These are phyloP conservation scores for Penicillium frequentans DNA, from an alignment of 2,329 filamentous ascomycete species.

Conservation along the genomic window DNA sequence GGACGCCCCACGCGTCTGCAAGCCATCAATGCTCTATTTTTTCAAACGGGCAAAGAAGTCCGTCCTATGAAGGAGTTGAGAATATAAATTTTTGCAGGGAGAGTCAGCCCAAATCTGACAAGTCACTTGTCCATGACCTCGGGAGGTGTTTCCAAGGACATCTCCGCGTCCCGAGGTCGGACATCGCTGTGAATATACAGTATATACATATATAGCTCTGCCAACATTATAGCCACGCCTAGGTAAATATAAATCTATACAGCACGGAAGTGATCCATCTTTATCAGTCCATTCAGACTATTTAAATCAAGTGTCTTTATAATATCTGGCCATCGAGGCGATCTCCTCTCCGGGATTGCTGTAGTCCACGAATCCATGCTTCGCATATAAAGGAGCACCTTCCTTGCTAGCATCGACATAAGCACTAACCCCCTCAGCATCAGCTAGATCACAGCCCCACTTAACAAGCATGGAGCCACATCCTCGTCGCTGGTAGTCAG, in stretches of 20 bases:
- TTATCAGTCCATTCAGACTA: neutral
- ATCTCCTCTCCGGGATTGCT: constrained; percentile 9
- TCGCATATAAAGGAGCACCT: constrained; percentile 39
- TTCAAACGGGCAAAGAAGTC: neutral
- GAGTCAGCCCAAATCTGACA: too few species aligned
- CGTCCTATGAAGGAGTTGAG: too few species aligned
- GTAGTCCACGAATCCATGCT: constrained; percentile 39
- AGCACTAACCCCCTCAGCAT: constrained; percentile 31
- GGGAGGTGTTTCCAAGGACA: too few species aligned
- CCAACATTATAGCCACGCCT: too few species aligned
- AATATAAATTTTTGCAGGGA: too few species aligned
- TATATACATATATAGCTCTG: too few species aligned
- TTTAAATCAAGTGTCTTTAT: neutral
- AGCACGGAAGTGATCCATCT: neutral
- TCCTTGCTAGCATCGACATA: constrained; percentile 40
- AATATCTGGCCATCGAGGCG: constrained; percentile 10
- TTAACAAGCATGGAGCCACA: constrained; percentile 39
- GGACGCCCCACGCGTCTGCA: neutral
- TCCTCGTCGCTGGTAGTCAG: constrained; percentile 41
- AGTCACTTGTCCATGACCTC: too few species aligned
- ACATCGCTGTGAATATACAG: too few species aligned
- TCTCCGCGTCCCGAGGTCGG: too few species aligned
- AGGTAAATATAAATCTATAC: fast-evolving
- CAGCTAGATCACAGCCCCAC: constrained; percentile 39
- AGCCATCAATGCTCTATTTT: neutral